Evolutionary conservation across 2,329 filamentous ascomycete genomes (phyloP), one percentile per base, ranked within the genome.

Genomic region (Xylariaceae sp.): DNA sequence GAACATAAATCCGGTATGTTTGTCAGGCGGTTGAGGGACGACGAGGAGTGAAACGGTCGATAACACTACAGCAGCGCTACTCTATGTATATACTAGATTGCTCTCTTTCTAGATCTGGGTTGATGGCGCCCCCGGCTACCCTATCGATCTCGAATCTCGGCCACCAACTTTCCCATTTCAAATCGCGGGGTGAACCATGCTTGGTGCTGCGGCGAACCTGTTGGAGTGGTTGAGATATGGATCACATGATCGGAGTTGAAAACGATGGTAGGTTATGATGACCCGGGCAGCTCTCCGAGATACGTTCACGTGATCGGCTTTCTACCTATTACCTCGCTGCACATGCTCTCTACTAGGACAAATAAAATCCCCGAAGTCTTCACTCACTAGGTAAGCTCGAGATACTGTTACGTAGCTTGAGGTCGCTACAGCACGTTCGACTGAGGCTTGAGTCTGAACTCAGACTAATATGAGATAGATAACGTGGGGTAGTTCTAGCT

Each of bases 281-380:
- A 18, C 19, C 13, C 19, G 5, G 44, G 34, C 34, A 30, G 18
- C 10, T 6, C 22, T 13, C 56, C 56, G 54, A 59, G 54, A 57
- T 59, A 56, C 56, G 56, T 41, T 56, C 56, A 59, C 56, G 56
- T 59, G 56, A 59, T 49, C 56, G 56, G 56, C 7, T 34, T 53
- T 18, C 26, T n/a, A 43, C n/a, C 18, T 45, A 45, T 36, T 43
- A 41, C 15, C n/a, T 5, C n/a, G 36, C n/a, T 37, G 15, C 9
- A 37, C 15, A n/a, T 37, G 15, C 34, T 37, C 16, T 18, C 18
- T 47, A 29, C n/a, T 26, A 34, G 30, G 18, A 42, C n/a, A 43
- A 34, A 34, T 15, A 22, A 18, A 41, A 36, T n/a, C 15, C 13
- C 9, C 26, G 42, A 36, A 21, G 30, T 34, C 9, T 12, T 34